A percentile compares a stretch with the other conserved stretches of the same genome.
Evolutionary conservation across 257 asterid genomes (phyloP).

Genomic region (Solanum corneliomulleri): DNA sequence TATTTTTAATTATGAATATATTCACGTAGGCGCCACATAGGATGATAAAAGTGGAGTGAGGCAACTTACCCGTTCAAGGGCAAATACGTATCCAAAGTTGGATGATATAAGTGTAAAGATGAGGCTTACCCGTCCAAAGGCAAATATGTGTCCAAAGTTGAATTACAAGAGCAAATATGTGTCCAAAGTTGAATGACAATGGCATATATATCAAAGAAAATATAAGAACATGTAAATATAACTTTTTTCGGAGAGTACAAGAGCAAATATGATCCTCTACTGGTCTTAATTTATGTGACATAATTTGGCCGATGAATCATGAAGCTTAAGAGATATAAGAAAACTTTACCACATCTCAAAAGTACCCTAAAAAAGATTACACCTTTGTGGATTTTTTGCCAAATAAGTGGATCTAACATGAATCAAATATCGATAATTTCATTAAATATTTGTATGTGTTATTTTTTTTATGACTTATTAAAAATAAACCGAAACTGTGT

Average conservation of each 20-base stretch:
- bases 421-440: too few relatives aligned
- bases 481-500: too few relatives aligned
- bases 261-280: not conserved
- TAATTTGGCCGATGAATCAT: too few relatives aligned
- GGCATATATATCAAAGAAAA: not conserved
- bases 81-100: too few relatives aligned
- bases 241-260: not conserved
- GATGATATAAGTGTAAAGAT: not conserved
- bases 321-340: not conserved
- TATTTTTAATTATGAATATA: not conserved
- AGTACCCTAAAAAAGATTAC: not conserved
- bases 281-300: rapidly evolving
- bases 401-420: too few relatives aligned
- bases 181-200: not conserved
- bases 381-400: too few relatives aligned
- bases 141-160: too few relatives aligned
- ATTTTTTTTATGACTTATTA: too few relatives aligned
- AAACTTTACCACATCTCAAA: not conserved
- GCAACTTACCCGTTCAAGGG: too few relatives aligned
- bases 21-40: not conserved
- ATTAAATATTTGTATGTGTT: too few relatives aligned
- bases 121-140: too few relatives aligned
- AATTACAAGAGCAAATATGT: not conserved
- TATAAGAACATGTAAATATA: too few relatives aligned
- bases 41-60: not conserved